Evolutionary conservation across 768 basidiomycete species (phyloP).

Genomic region (Leucocoprinus sp.): DNA sequence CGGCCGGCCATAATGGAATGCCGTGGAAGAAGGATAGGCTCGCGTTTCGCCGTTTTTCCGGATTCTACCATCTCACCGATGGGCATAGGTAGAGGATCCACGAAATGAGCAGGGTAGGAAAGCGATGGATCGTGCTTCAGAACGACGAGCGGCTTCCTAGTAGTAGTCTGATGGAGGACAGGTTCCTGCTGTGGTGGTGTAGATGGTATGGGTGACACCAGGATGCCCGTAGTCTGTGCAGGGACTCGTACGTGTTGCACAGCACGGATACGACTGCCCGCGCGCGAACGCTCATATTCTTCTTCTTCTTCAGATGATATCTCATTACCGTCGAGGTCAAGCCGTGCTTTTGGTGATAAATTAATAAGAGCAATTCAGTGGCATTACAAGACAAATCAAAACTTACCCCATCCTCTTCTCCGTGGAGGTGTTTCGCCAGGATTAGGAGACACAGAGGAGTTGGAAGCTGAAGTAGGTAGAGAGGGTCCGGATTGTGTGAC

Average conservation of each 20-base stretch:
- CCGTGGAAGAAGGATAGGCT: slow-evolving; percentile 24
- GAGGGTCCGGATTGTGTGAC: neutral
- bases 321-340: slow-evolving; percentile 56
- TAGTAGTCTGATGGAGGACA: slow-evolving; percentile 4
- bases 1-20: slow-evolving; percentile 35
- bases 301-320: slow-evolving; percentile 55
- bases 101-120: slow-evolving; percentile 15
- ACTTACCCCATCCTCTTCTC: slow-evolving; percentile 41
- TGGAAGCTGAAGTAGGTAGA: neutral
- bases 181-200: slow-evolving; percentile 5
- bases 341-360: slow-evolving; percentile 26
- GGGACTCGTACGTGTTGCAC: slow-evolving; percentile 11
- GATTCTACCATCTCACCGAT: slow-evolving; percentile 39
- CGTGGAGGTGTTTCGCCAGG: slow-evolving; percentile 15
- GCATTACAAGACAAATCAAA: slow-evolving; percentile 6
- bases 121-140: slow-evolving; percentile 11
- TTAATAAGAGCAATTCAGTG: slow-evolving; percentile 4
- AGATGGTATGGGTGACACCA: neutral
- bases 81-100: slow-evolving; percentile 51
- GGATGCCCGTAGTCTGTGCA: slow-evolving; percentile 7
- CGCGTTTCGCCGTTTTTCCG: slow-evolving; percentile 16
- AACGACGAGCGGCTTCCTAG: slow-evolving; percentile 8
- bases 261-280: slow-evolving; percentile 36
- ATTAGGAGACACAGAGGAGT: neutral
- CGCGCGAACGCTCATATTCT: slow-evolving; percentile 45